Evolutionary conservation across 192 early-diverging fungal species (phyloP).

Genomic region (Fimicolochytrium jonesii): DNA sequence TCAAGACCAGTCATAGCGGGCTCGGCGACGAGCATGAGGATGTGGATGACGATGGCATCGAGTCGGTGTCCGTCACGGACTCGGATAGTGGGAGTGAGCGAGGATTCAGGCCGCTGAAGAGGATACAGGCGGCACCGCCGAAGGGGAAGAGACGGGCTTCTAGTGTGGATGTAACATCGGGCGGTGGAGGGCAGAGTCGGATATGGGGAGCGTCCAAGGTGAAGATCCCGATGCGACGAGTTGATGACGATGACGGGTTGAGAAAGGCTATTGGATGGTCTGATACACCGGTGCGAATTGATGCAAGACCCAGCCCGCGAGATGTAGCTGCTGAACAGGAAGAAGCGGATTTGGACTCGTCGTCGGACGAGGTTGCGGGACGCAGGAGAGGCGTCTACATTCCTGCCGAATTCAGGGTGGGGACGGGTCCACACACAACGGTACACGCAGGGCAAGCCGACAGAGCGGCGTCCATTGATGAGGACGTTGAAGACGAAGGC

Average conservation of each 20-base stretch:
- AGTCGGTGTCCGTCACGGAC: no score
- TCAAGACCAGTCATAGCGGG: no score
- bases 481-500: background rate
- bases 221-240: background rate
- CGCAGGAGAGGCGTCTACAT: slow-evolving; percentile 1
- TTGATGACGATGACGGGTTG: background rate
- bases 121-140: no score
- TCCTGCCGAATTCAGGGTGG: background rate
- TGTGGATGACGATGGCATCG: no score
- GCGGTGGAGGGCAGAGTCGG: background rate
- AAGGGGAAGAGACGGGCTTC: slow-evolving; percentile 3
- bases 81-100: no score
- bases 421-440: background rate
- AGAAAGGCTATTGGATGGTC: background rate
- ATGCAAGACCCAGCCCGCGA: background rate
- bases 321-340: background rate
- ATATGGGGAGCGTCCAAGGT: background rate
- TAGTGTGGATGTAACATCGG: background rate
- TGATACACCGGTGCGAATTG: no score
- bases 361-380: background rate
- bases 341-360: background rate
- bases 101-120: no score
- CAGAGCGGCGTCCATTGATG: background rate
- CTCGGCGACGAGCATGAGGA: no score
- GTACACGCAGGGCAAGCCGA: background rate